These are phyloP conservation scores for Colletotrichum destructivum DNA, from an alignment of 2,329 filamentous ascomycete genomes.

Conservation along the genomic window DNA sequence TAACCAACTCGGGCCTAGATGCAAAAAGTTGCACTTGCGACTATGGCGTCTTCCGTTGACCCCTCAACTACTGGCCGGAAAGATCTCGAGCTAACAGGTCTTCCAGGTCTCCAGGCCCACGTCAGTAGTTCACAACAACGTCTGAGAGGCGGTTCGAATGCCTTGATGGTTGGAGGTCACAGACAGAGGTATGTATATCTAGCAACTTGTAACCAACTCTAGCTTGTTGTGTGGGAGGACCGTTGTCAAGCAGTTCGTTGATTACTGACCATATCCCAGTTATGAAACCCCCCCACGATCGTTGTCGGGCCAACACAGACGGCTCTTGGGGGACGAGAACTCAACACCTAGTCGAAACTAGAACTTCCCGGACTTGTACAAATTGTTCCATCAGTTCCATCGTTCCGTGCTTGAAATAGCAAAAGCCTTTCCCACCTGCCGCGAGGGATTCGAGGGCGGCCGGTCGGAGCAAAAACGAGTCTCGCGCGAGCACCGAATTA, in stretches of 20 bases:
- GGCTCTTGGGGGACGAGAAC: too few relatives aligned
- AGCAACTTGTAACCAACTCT: background rate
- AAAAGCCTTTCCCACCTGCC: background rate
- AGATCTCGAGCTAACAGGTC: background rate
- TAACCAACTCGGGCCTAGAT: background rate
- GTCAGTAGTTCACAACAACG: background rate
- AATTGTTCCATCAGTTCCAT: background rate
- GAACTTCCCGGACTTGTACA: too few relatives aligned
- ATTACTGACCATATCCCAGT: background rate
- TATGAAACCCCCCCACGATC: background rate
- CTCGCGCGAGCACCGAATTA: background rate
- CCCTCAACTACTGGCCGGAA: background rate
- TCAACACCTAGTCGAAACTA: background rate
- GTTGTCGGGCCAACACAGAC: background rate
- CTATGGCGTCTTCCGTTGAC: background rate
- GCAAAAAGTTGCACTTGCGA: background rate
- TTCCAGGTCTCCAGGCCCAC: background rate
- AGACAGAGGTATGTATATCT: background rate
- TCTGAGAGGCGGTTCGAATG: background rate
- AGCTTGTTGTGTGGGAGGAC: background rate
- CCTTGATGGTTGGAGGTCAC: background rate
- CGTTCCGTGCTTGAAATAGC: background rate
- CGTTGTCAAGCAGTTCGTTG: background rate
- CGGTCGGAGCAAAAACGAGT: background rate
- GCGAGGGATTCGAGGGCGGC: background rate